Conservation (phyloP, 768 basidiomycete genomes). For the Trametes sanguinea region DNA sequence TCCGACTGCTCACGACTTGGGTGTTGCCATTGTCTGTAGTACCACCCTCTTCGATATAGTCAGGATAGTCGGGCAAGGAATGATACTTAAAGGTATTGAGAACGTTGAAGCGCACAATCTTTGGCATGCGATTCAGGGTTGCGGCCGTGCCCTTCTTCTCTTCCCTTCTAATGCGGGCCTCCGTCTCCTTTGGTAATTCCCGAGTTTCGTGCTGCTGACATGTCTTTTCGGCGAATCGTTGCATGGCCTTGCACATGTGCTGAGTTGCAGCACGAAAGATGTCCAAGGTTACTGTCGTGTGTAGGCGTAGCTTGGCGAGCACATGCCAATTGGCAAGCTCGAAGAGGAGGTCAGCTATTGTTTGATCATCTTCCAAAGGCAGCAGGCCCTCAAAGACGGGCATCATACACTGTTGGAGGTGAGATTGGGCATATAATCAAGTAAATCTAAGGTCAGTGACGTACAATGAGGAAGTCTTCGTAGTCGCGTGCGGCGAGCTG, state of each 20-base stretch:
- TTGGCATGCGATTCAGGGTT: neutral
- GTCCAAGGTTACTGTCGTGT: slow-evolving; percentile 37
- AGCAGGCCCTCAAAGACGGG: slow-evolving; percentile 41
- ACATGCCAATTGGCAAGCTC: slow-evolving; percentile 40
- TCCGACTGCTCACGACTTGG: slow-evolving; percentile 3
- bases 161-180: slow-evolving; percentile 3
- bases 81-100: slow-evolving; percentile 22
- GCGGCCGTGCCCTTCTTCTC: neutral
- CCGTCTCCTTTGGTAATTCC: slow-evolving; percentile 1
- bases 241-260: neutral
- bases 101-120: slow-evolving; percentile 14
- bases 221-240: neutral
- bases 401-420: slow-evolving; percentile 25
- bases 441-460: slow-evolving; percentile 37
- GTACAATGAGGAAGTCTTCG: slow-evolving; percentile 33
- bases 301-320: slow-evolving; percentile 43
- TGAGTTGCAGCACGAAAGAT: slow-evolving; percentile 18
- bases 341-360: slow-evolving; percentile 39
- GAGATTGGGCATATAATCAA: neutral
- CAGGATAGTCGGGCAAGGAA: slow-evolving; percentile 2
- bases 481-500: slow-evolving; percentile 33
- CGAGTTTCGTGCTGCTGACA: neutral
- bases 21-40: slow-evolving; percentile 17
- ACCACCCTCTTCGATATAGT: neutral
- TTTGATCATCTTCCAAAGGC: slow-evolving; percentile 19